These are phyloP conservation scores for Phialocephala subalpina DNA, from an alignment of 2,329 filamentous ascomycete genomes.

Conservation along the genomic window DNA sequence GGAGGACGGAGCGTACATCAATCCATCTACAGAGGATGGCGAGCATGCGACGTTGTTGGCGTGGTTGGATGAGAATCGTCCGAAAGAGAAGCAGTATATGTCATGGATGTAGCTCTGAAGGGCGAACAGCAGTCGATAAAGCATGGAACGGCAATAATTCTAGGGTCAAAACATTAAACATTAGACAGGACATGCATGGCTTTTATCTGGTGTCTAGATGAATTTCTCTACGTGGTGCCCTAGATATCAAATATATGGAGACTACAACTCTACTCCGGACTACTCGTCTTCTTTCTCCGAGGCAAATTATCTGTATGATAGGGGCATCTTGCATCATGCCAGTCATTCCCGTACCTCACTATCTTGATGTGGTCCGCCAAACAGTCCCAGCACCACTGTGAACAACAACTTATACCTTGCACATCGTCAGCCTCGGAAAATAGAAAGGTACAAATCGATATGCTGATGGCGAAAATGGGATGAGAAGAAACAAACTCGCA, in stretches of 20 bases:
- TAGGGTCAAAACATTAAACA: too few relatives aligned
- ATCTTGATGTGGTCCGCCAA: conserved; percentile 26
- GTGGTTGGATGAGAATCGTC: conserved; percentile 3
- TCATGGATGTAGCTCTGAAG: background rate
- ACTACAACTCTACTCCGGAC: too few relatives aligned
- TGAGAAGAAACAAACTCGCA: background rate
- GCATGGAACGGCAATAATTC: too few relatives aligned
- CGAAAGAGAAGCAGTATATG: background rate
- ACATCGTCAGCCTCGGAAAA: background rate
- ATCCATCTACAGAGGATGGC: background rate
- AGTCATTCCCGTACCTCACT: conserved; percentile 23
- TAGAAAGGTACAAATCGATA: background rate
- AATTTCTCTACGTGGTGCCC: too few relatives aligned
- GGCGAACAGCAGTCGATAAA: too few relatives aligned
- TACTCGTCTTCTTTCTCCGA: too few relatives aligned
- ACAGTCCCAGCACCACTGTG: conserved; percentile 31
- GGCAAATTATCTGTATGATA: conserved; percentile 29
- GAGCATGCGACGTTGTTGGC: conserved; percentile 11
- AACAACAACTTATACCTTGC: conserved; percentile 28
- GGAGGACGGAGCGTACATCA: background rate
- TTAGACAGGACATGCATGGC: too few relatives aligned
- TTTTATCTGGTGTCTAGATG: too few relatives aligned
- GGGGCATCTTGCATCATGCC: conserved; percentile 21
- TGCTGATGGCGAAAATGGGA: background rate
- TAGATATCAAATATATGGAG: too few relatives aligned